Evolutionary conservation across 495 filamentous ascomycete genomes (phyloP), one percentile per base, ranked within the genome.

Genomic region (Penicillium arizonense): DNA sequence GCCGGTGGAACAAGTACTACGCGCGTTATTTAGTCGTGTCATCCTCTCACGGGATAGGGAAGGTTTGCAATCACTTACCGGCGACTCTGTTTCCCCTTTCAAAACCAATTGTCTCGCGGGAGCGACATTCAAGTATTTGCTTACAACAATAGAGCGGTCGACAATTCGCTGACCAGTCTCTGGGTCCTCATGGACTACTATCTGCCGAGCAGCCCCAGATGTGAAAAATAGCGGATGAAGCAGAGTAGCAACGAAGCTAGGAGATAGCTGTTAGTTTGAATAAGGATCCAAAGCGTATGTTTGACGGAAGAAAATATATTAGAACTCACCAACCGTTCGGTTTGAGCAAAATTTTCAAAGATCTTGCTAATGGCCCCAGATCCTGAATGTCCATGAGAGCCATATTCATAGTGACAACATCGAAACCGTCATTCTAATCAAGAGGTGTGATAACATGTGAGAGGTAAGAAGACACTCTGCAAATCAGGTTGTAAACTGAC

Each of bases 171-270:
- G 35, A 2, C 54, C 54, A 7, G 54, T 57, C 16, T 4, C 7
- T 9, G 54, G 48, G 18, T 52, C 38, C n/a, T 52, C 54, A 32
- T 46, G 54, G 11, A 57, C 35, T 0, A 20, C 28, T 14, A 48
- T 47, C 35, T 57, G 54, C 11, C 54, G 54, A 13, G 39, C 43
- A 12, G 48, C 54, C 2, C 54, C 54, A 8, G 48, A 47, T 8
- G 54, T 57, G 32, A 57, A 57, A 26, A 57, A 57, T 11, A 57
- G 32, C 4, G 54, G 54, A 36, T 57, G 54, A 12, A 57, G 54
- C 14, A 57, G 16, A 5, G 54, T 57, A 8, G 54, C 54, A 5
- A 52, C 48, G 35, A 57, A 52, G 39, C 52, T 55, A 21, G 18
- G 9, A 11, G n/a, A n/a, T 12, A 18, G 3, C 4, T 0, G 5